phyloP scores from a whole-genome alignment of 257 asterid species.

The Solanum tarapatanum region DNA sequence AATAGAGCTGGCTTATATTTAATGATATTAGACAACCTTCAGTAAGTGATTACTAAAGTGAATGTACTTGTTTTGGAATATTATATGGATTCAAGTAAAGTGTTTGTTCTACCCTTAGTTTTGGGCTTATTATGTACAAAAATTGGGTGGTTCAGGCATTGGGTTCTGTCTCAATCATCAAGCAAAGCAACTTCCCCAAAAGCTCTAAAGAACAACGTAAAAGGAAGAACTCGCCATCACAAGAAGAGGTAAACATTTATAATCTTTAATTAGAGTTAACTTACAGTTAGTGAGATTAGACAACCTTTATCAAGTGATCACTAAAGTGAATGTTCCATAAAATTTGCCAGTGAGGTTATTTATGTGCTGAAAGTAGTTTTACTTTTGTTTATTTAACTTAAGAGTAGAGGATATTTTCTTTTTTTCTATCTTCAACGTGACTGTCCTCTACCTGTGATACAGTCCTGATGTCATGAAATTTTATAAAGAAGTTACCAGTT shows the following conservation, averaged over 20 bases:
- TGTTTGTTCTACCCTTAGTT: background rate
- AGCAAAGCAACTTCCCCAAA: background rate
- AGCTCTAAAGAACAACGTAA: background rate
- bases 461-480: background rate
- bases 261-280: background rate
- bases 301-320: background rate
- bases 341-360: background rate
- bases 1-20: background rate
- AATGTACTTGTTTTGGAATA: background rate
- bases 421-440: background rate
- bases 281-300: background rate
- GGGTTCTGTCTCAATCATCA: slow-evolving; percentile 3
- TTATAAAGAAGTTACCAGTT: background rate
- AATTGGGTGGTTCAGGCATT: background rate
- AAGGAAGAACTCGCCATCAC: background rate
- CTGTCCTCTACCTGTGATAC: background rate
- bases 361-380: background rate
- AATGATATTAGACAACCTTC: background rate
- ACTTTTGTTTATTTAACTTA: background rate
- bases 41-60: background rate
- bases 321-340: background rate
- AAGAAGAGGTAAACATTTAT: background rate
- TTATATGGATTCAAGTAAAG: background rate
- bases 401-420: background rate
- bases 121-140: background rate